Base-by-base conservation (phyloP, 257 asterid species). In the Ehretia macrophylla region DNA sequence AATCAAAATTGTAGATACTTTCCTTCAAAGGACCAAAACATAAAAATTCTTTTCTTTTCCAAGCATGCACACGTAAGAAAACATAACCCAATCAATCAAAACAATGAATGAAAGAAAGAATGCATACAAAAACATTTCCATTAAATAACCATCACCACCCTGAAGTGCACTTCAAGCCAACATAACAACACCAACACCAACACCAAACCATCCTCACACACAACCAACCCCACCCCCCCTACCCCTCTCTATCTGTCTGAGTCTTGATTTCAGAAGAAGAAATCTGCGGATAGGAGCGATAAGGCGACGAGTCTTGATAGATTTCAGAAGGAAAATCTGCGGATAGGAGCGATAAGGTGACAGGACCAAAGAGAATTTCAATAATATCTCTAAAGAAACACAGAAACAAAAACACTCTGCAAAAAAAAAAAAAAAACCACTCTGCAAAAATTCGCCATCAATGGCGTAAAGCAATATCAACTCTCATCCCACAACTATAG, bases 391-490 rank as follows among this genome's bases (percentile, higher is more conserved):
- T n/a, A n/a, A n/a, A n/a, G n/a, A n/a, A n/a, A n/a, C n/a, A n/a
- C n/a, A n/a, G n/a, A n/a, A n/a, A n/a, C n/a, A n/a, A n/a, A n/a
- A n/a, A n/a, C n/a, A n/a, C n/a, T n/a, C n/a, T n/a, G n/a, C n/a
- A n/a, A n/a, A n/a, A n/a, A n/a, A n/a, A n/a, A n/a, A 53, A 20
- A 14, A 60, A 45, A 27, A 22, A 47, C 8, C 13, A 19, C 39
- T 17, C 52, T 44, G 23, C 40, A 72, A 64, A 77, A 55, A 65
- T 70, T 76, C 78, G 50, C 68, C 71, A 72, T 75, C 81, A 73
- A 74, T 87, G 95, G 89, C 87, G 95, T 87, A 83, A 79, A 69
- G 71, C 64, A 55, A 52, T 47, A 59, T 55, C 81, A 52, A 52
- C 35, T 11, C 11, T 48, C 18, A 48, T 21, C 57, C 79, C 65